Conservation (phyloP, 108 stramenopile species). For the Cyclostephanos invisitatus region DNA sequence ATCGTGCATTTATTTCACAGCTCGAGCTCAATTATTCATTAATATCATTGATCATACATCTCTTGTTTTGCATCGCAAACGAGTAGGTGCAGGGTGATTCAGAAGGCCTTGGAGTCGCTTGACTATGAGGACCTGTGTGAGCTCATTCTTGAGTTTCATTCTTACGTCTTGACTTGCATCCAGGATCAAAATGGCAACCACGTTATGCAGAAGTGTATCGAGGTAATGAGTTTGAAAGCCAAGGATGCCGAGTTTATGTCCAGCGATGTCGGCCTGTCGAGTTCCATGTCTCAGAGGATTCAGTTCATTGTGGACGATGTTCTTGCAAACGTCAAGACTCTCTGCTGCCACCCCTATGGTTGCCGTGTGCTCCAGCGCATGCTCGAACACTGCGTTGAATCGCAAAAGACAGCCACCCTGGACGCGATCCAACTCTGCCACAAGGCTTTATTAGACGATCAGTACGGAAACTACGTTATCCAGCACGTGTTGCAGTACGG, state of each 20-base stretch:
- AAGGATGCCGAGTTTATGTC: slow-evolving; percentile 56
- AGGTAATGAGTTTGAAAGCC: slow-evolving; percentile 73
- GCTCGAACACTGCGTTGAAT: slow-evolving; percentile 90
- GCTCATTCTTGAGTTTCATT: slow-evolving; percentile 85
- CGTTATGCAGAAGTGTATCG: slow-evolving; percentile 96
- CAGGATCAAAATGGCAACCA: slow-evolving; percentile 98
- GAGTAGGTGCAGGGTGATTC: slow-evolving; percentile 90
- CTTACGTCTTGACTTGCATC: slow-evolving; percentile 88
- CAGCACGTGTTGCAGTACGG: slow-evolving; percentile 92
- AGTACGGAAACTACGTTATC: slow-evolving; percentile 92
- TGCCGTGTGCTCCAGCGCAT: slow-evolving; percentile 96
- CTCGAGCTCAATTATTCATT: background rate
- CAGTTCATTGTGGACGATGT: slow-evolving; percentile 94
- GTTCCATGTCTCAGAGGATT: slow-evolving; percentile 68
- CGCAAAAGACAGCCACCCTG: slow-evolving; percentile 67
- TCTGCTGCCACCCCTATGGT: slow-evolving; percentile 95
- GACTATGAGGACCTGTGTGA: slow-evolving; percentile 72
- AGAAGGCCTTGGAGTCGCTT: slow-evolving; percentile 89
- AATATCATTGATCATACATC: background rate
- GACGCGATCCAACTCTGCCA: slow-evolving; percentile 66
- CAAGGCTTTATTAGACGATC: slow-evolving; percentile 78
- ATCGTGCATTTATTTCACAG: background rate
- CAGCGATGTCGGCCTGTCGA: slow-evolving; percentile 25
- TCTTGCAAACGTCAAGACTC: slow-evolving; percentile 74
- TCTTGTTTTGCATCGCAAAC: slow-evolving; percentile 3